phyloP scores from a whole-genome alignment of 2,329 filamentous ascomycete genomes.

The Alternaria brassicae region DNA sequence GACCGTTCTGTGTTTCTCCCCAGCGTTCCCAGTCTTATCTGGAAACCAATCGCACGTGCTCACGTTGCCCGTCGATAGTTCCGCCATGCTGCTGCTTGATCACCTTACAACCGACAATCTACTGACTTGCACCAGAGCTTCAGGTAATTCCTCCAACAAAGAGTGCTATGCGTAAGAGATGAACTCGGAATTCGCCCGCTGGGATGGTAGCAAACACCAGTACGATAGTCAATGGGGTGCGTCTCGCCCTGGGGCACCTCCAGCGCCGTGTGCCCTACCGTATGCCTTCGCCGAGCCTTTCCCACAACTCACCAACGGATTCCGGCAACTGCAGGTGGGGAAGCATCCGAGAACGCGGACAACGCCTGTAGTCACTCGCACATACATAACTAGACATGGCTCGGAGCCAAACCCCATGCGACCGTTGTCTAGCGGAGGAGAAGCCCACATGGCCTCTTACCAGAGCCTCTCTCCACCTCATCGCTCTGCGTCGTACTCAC shows the following conservation, averaged over 20 bases:
- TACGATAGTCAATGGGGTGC: slow-evolving; percentile 40
- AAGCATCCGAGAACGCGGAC: slow-evolving; percentile 42
- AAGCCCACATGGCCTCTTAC: slow-evolving; percentile 34
- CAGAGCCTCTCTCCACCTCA: slow-evolving; percentile 34
- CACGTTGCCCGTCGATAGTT: slow-evolving; percentile 14
- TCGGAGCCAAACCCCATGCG: slow-evolving; percentile 41
- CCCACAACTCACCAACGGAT: slow-evolving; percentile 30
- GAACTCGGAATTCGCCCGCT: slow-evolving; percentile 46
- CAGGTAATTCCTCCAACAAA: slow-evolving; percentile 28
- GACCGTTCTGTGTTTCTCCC: slow-evolving; percentile 19
- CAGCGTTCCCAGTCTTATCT: slow-evolving; percentile 12
- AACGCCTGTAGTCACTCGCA: slow-evolving; percentile 44
- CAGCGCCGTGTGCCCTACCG: slow-evolving; percentile 28
- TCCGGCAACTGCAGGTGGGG: slow-evolving; percentile 38
- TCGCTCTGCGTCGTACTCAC: slow-evolving; percentile 47
- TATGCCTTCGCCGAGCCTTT: slow-evolving; percentile 40
- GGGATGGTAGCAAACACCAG: slow-evolving; percentile 43
- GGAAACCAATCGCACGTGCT: slow-evolving; percentile 13
- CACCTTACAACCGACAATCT: slow-evolving; percentile 4
- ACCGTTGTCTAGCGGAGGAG: slow-evolving; percentile 45
- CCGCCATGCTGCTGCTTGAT: slow-evolving; percentile 12
- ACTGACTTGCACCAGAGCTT: slow-evolving; percentile 38
- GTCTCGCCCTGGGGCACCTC: slow-evolving; percentile 32
- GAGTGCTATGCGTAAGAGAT: slow-evolving; percentile 49
- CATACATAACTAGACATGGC: slow-evolving; percentile 47